Base-by-base conservation (phyloP, 2,329 filamentous ascomycete species). In the Fusarium sp. region DNA sequence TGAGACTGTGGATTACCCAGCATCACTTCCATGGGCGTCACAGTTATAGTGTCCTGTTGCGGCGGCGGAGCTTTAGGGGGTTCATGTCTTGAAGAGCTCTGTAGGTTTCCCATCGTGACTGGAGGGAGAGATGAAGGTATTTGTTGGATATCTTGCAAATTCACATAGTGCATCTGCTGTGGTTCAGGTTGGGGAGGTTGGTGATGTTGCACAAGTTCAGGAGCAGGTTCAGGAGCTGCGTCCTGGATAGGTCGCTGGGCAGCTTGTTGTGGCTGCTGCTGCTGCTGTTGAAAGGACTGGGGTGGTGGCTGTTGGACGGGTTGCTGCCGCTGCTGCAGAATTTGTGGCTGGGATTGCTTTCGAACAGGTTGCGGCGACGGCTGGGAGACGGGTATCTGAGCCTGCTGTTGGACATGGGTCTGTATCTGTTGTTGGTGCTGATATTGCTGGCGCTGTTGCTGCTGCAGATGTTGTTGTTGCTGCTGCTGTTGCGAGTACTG, bases 141-240 rank as follows among this genome's bases (percentile, higher is more conserved):
- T 40, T 75, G 75, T 49, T 81, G 78, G 16, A 81, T 79, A 49
- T 81, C 78, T 60, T 80, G 78, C 40, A 80, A 69, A 42, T 80
- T 81, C 34, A 81, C 80, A 69, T 78, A 81, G 46, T 79, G 74
- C 55, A 77, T 53, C 42, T 73, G 75, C 34, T 72, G 72, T 18
- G 70, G 73, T 25, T 68, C 66, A n/a, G 65, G 62, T 58, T 72
- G 68, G n/a, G 64, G 68, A 25, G 69, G 58, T 25, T 66, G 67
- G 23, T 70, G 70, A n/a, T 69, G 69, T 13, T 62, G 68, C 9
- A 56, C 25, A 34, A 65, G 49, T 31, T 73, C 66, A n/a, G 60
- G 38, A n/a, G 38, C 14, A n/a, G 68, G 46, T 16, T 65, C 58
- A 9, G 65, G 70, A 31, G 58, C 53, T 16, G 65, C 54, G 8